Evolutionary conservation across 2,329 filamentous ascomycete genomes (phyloP).

Genomic region (Aphanoascus verrucosus): DNA sequence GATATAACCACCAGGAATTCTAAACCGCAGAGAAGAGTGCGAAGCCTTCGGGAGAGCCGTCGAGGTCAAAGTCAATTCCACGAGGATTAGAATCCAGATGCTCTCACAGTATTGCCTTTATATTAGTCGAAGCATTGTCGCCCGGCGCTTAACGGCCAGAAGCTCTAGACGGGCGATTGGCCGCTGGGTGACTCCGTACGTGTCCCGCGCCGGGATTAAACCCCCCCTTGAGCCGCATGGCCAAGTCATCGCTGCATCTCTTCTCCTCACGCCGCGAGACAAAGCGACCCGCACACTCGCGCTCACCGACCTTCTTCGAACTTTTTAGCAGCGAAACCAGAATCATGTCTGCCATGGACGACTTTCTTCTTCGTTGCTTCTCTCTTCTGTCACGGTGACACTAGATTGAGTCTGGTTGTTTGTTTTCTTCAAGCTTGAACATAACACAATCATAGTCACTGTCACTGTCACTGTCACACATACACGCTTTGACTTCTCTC

Average conservation of each 20-base stretch:
- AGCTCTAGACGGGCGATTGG: neutral
- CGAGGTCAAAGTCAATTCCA: too few relatives aligned
- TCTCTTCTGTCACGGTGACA: neutral
- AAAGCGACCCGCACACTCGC: neutral
- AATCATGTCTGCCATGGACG: neutral
- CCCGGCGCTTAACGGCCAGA: neutral
- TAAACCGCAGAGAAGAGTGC: too few relatives aligned
- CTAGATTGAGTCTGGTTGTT: neutral
- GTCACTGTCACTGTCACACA: neutral
- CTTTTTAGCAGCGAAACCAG: neutral
- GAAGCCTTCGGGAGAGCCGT: too few relatives aligned
- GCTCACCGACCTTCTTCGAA: neutral
- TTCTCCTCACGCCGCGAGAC: neutral
- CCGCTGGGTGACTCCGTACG: neutral
- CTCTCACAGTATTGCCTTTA: neutral
- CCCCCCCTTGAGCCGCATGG: slow-evolving; percentile 6
- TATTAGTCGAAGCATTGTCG: too few relatives aligned
- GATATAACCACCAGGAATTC: too few relatives aligned
- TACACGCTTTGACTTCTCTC: neutral
- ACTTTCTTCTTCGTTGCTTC: neutral
- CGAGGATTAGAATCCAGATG: neutral
- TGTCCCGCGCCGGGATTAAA: neutral
- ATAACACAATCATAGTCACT: too few relatives aligned
- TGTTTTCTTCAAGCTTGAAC: neutral
- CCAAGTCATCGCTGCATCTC: slow-evolving; percentile 11